Evolutionary conservation across 495 filamentous ascomycete species (phyloP).

Genomic region (Tetracladium setigerum): DNA sequence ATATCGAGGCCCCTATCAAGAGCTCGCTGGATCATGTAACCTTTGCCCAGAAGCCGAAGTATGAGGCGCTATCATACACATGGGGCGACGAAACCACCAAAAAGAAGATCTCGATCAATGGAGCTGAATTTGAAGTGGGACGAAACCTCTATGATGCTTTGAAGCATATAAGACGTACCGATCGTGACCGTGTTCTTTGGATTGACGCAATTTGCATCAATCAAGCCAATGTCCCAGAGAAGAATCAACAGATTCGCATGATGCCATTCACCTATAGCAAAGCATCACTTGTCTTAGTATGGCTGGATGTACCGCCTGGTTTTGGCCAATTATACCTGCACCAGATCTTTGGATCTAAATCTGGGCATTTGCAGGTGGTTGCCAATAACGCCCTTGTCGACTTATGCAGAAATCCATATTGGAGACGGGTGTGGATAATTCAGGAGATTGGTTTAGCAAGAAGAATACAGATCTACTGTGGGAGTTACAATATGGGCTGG

Average conservation of each 20-base stretch:
- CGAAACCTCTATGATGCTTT: constrained; percentile 21
- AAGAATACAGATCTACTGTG: not conserved
- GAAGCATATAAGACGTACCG: constrained; percentile 10
- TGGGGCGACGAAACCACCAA: not conserved
- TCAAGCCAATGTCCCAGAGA: constrained; percentile 1
- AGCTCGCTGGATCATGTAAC: constrained; percentile 8
- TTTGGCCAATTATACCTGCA: not conserved
- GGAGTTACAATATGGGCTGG: not conserved
- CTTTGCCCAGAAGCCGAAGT: constrained; percentile 5
- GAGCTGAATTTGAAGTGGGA: not conserved
- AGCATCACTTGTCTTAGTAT: constrained; percentile 1
- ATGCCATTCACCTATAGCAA: constrained; percentile 6
- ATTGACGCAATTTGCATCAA: constrained; percentile 7
- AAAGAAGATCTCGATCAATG: constrained; percentile 8
- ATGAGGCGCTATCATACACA: constrained; percentile 8
- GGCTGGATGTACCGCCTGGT: not conserved
- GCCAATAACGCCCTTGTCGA: not conserved
- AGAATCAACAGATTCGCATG: not conserved
- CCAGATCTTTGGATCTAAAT: not conserved
- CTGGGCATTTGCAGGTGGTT: too few species aligned
- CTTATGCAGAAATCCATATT: not conserved
- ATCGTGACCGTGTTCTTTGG: constrained; percentile 6
- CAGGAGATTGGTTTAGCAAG: constrained; percentile 3
- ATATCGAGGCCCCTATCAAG: not conserved
- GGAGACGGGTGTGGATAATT: constrained; percentile 8